Conservation (phyloP, 192 early-diverging fungal species). For the Rhizophagus sp. region DNA sequence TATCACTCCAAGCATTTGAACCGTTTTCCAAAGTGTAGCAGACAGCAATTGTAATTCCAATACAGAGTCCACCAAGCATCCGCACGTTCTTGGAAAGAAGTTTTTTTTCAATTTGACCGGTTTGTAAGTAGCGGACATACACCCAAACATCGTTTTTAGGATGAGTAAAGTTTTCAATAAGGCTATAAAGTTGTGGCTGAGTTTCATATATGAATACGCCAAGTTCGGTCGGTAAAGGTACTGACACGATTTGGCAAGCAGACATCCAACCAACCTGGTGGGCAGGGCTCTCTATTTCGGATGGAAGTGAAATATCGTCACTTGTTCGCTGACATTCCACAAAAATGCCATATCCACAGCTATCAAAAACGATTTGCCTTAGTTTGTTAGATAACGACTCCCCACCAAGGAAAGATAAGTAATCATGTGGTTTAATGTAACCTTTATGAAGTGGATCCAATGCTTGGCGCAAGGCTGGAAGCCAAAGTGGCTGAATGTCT, state of each 20-base stretch:
- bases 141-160: constrained; percentile 10
- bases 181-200: neutral
- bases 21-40: neutral
- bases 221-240: constrained; percentile 9
- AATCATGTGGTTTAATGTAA: constrained; percentile 28
- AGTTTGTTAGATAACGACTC: constrained; percentile 1
- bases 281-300: constrained; percentile 11
- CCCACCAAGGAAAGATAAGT: neutral
- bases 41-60: constrained; percentile 14
- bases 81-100: constrained; percentile 4
- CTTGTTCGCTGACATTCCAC: constrained; percentile 17
- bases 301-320: constrained; percentile 13
- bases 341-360: constrained; percentile 22
- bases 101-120: constrained; percentile 23
- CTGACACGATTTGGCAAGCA: constrained; percentile 19
- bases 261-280: constrained; percentile 29
- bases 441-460: constrained; percentile 26
- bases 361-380: constrained; percentile 20
- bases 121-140: constrained; percentile 26
- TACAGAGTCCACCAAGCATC: constrained; percentile 9
- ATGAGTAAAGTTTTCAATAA: neutral
- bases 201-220: constrained; percentile 13
- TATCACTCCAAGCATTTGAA: constrained; percentile 16
- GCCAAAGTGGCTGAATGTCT: constrained; percentile 18
- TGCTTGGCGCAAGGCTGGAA: constrained; percentile 13